phyloP scores from a whole-genome alignment of 2,329 filamentous ascomycete genomes.

The Zasmidium cellare region DNA sequence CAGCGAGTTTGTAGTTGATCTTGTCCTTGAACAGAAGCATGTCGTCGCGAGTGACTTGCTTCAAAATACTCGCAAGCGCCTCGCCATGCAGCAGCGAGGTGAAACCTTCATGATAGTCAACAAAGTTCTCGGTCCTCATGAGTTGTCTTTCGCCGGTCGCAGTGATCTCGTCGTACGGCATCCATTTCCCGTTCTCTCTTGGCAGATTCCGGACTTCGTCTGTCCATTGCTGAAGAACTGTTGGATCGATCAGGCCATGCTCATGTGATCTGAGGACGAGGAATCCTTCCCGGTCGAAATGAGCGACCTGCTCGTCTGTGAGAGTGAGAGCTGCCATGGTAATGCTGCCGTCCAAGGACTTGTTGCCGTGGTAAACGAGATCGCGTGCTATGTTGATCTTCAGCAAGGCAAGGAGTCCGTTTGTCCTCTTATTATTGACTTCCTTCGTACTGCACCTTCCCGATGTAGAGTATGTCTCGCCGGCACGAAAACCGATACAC shows the following conservation, averaged over 20 bases:
- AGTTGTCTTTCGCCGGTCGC: conserved; percentile 24
- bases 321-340: conserved; percentile 23
- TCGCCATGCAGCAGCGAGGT: conserved; percentile 38
- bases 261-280: conserved; percentile 23
- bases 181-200: conserved; percentile 26
- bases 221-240: conserved; percentile 24
- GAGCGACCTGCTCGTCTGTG: conserved; percentile 22
- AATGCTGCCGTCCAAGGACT: neutral
- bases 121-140: conserved; percentile 31
- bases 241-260: conserved; percentile 23
- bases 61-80: conserved; percentile 32
- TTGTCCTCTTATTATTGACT: neutral
- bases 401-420: neutral
- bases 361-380: neutral
- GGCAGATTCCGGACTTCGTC: conserved; percentile 24
- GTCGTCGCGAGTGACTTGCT: conserved; percentile 38
- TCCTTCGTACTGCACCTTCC: neutral
- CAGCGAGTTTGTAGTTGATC: conserved; percentile 45
- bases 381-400: neutral
- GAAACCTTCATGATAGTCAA: conserved; percentile 33
- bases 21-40: conserved; percentile 48
- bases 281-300: conserved; percentile 26
- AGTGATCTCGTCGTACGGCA: conserved; percentile 31
- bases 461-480: neutral
- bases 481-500: neutral